Conservation (phyloP, 2,329 filamentous ascomycete species). For the Colletotrichum echinochloae region DNA sequence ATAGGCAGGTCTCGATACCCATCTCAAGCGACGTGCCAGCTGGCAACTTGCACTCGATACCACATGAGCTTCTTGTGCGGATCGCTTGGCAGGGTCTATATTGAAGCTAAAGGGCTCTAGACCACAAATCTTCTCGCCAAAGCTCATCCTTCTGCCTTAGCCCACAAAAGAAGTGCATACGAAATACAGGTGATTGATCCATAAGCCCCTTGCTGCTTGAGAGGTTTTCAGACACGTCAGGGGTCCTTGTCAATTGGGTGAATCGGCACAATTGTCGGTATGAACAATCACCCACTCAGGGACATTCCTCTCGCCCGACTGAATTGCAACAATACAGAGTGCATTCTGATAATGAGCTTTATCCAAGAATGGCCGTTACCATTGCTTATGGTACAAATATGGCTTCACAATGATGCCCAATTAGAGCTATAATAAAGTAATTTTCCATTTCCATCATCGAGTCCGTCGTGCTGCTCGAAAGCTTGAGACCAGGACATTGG, state of each 20-base stretch:
- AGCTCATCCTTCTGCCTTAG: neutral
- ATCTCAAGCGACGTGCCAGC: neutral
- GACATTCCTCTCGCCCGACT: no score
- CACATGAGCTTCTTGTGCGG: neutral
- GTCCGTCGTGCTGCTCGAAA: slow-evolving; percentile 50
- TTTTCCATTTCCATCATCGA: slow-evolving; percentile 51
- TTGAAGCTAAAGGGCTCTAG: neutral
- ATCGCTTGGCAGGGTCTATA: neutral
- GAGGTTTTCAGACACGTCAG: neutral
- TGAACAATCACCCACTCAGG: neutral
- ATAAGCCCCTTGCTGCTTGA: neutral
- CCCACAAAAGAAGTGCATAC: neutral
- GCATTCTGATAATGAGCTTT: neutral
- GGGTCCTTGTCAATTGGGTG: neutral
- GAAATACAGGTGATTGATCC: neutral
- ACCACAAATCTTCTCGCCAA: neutral
- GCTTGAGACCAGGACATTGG: slow-evolving; percentile 53
- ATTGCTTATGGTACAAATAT: neutral
- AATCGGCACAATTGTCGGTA: neutral
- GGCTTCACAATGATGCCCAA: neutral
- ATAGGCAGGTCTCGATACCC: neutral
- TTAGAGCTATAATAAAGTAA: slow-evolving; percentile 46
- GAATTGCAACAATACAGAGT: neutral
- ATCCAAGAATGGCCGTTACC: no score
- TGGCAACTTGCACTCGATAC: neutral